phyloP scores from a whole-genome alignment of 345 rosid genomes.

The Eucalyptus pauciflora region DNA sequence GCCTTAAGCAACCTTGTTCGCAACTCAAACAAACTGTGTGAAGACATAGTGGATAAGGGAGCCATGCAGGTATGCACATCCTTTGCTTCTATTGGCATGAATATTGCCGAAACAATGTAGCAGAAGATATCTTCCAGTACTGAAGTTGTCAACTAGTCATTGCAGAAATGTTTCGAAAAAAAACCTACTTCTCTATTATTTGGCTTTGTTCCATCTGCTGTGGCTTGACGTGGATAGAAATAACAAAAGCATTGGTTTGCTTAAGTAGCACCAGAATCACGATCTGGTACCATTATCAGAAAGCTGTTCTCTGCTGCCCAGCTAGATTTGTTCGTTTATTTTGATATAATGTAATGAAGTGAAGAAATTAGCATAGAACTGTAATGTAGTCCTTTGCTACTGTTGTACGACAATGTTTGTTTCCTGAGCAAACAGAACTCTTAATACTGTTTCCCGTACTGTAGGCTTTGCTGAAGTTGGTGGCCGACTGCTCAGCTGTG shows the following conservation, averaged over 20 bases:
- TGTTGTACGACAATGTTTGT: not conserved
- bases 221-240: not conserved
- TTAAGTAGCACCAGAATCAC: not conserved
- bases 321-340: not conserved
- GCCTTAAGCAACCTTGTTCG: constrained; percentile 96
- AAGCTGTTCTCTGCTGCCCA: not conserved
- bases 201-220: not conserved
- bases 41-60: constrained; percentile 82
- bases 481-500: constrained; percentile 52
- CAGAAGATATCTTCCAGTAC: not conserved
- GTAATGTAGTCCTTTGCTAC: not conserved
- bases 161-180: not conserved
- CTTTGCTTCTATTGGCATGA: not conserved
- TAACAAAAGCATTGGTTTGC: not conserved
- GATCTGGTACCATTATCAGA: not conserved
- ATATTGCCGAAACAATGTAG: not conserved
- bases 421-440: not conserved
- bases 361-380: not conserved
- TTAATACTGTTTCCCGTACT: not conserved
- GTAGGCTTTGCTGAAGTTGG: constrained; percentile 77
- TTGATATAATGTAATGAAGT: not conserved
- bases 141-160: not conserved
- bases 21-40: constrained; percentile 80
- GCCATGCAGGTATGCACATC: constrained; percentile 67
- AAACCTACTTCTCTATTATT: not conserved